These are phyloP conservation scores for Monosiga brevicollis DNA, from an alignment of 78 protist genomes.

Conservation along the genomic window DNA sequence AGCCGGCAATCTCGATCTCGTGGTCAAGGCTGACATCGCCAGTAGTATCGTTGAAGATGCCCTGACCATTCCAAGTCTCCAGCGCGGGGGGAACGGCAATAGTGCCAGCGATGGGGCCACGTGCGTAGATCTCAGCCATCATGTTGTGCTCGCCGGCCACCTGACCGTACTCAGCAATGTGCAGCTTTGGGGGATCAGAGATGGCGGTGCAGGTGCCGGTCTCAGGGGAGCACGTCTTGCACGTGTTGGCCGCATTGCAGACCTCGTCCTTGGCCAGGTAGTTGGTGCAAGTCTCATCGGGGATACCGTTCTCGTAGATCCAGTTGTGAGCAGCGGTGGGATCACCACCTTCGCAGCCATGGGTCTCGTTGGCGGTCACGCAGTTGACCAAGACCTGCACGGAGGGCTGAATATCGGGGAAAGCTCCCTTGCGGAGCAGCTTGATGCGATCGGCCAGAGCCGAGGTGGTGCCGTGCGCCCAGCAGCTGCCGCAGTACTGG, in stretches of 20 bases:
- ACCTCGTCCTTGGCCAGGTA: slow-evolving; percentile 30
- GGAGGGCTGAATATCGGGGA: slow-evolving; percentile 49
- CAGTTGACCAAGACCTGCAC: slow-evolving; percentile 77
- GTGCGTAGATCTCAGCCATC: slow-evolving; percentile 64
- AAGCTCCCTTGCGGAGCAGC: slow-evolving; percentile 51
- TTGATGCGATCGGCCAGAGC: slow-evolving; percentile 77
- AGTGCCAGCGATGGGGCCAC: slow-evolving; percentile 64
- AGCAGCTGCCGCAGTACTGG: slow-evolving; percentile 52
- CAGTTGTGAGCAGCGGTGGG: slow-evolving; percentile 44
- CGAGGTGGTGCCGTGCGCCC: slow-evolving; percentile 53
- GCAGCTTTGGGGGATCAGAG: slow-evolving; percentile 42
- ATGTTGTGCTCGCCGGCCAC: slow-evolving; percentile 54
- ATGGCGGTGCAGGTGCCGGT: slow-evolving; percentile 59
- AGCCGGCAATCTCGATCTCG: slow-evolving; percentile 65
- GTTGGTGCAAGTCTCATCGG: slow-evolving; percentile 57
- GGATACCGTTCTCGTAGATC: slow-evolving; percentile 48
- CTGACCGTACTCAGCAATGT: slow-evolving; percentile 64
- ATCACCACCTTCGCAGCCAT: slow-evolving; percentile 69
- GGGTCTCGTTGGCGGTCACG: slow-evolving; percentile 42
- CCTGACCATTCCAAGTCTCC: slow-evolving; percentile 26
- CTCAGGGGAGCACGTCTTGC: slow-evolving; percentile 72
- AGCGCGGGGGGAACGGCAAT: slow-evolving; percentile 29
- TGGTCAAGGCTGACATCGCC: slow-evolving; percentile 48
- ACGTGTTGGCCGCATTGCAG: slow-evolving; percentile 50
- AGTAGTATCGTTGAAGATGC: slow-evolving; percentile 32